Conservation (phyloP, 2,329 filamentous ascomycete species). For the Chrysoporthe puriensis region DNA sequence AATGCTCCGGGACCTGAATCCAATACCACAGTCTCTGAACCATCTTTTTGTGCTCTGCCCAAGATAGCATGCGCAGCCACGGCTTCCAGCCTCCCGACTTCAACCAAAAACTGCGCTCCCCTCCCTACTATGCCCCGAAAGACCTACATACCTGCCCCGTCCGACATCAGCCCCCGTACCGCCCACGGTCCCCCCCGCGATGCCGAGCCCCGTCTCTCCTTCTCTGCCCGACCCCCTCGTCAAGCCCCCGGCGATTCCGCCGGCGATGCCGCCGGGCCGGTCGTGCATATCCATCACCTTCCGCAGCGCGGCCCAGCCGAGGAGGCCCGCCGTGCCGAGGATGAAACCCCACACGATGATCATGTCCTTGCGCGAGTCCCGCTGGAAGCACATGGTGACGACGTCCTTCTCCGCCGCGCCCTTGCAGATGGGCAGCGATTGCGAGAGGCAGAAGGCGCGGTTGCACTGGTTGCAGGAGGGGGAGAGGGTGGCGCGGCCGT, state of each 20-base stretch:
- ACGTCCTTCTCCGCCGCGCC: slow-evolving; percentile 65
- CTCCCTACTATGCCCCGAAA: slow-evolving; percentile 30
- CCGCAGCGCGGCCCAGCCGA: slow-evolving; percentile 63
- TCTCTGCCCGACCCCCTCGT: slow-evolving; percentile 18
- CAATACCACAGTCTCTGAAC: not conserved
- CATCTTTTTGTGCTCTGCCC: too few species aligned
- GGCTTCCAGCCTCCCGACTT: not conserved
- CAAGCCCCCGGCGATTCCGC: slow-evolving; percentile 15
- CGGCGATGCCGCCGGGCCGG: slow-evolving; percentile 30
- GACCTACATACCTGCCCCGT: slow-evolving; percentile 36
- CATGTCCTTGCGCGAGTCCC: slow-evolving; percentile 68
- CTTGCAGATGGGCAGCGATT: slow-evolving; percentile 65
- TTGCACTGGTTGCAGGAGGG: slow-evolving; percentile 63
- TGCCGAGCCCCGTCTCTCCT: slow-evolving; percentile 2
- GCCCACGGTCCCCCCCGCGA: slow-evolving; percentile 1
- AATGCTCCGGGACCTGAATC: not conserved
- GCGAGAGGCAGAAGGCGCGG: slow-evolving; percentile 64
- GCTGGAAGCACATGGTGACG: slow-evolving; percentile 66
- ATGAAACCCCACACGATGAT: slow-evolving; percentile 70
- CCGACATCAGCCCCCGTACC: slow-evolving; percentile 21
- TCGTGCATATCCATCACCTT: slow-evolving; percentile 49
- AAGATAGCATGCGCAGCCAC: not conserved
- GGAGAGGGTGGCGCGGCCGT: slow-evolving; percentile 44
- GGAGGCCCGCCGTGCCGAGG: slow-evolving; percentile 58
- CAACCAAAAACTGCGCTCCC: slow-evolving; percentile 16